Base-by-base conservation (phyloP, 805 yeast species). In the Candida cerambycidarum region DNA sequence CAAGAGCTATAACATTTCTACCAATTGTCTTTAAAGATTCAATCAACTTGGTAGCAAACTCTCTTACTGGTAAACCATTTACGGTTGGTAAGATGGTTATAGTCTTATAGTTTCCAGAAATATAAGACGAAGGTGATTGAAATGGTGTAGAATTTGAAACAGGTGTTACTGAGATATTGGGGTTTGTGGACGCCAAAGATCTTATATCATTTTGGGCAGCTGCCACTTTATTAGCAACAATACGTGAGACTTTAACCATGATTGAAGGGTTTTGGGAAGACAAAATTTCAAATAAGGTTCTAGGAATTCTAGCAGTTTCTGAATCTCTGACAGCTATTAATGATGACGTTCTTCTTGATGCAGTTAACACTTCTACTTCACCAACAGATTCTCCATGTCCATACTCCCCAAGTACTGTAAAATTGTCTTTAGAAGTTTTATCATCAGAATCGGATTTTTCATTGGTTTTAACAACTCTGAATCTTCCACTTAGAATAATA, bases 381-480 rank as follows among this genome's bases (percentile, higher is more conserved):
- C 98, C 99, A 46, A 93, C 77, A 31, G 96, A 85, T 53, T 89
- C 95, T 5, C 97, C 97, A 60, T 89, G 96, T 1, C 97, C 96
- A 55, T 80, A 83, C 58, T 92, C 99, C 2, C 85, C 86, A 12
- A 82, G 52, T 1, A 80, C 66, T 27, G 61, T 66, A 27, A 55
- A 53, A 11, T 62, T 61, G 1, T 55, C 61, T 31, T 32, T 32
- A 21, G 23, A 5, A 21, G 5, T 21, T 21, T 21, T 21, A 21
- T 21, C 27, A 11, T 17, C 38, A 12, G 52, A 44, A 3, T 37
- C 57, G 51, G n/a, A 5, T 52, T 30, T 21, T n/a, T 62, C 42
- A 25, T 57, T 56, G 40, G 58, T 59, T 12, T 67, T 48, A 6
- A 82, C 69, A 4, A 89, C 84, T 36, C 97, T 71, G 50, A 90